phyloP scores from a whole-genome alignment of 805 yeast species.

The Kodamaea neixiangensis region DNA sequence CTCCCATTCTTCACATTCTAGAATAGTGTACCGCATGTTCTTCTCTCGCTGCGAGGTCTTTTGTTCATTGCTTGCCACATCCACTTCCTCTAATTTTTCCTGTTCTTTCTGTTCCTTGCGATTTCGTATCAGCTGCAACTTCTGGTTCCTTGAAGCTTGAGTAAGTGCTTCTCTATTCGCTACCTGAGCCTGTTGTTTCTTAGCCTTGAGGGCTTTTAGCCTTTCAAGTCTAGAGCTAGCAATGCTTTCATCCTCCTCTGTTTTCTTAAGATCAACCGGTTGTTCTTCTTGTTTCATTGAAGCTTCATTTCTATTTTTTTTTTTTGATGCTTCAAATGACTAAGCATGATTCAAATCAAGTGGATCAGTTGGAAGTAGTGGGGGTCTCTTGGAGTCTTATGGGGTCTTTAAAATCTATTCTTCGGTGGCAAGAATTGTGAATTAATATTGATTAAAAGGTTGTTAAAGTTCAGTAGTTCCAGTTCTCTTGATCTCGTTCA shows the following conservation, averaged over 20 bases:
- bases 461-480: too few species aligned
- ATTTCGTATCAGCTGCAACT: slow-evolving; percentile 14
- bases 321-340: not conserved
- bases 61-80: slow-evolving; percentile 18
- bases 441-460: too few species aligned
- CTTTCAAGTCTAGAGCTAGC: not conserved
- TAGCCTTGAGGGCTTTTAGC: slow-evolving; percentile 16
- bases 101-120: slow-evolving; percentile 12
- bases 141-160: slow-evolving; percentile 19
- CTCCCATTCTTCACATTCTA: slow-evolving; percentile 68
- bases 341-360: not conserved
- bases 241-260: not conserved
- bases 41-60: slow-evolving; percentile 11
- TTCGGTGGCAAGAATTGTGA: too few species aligned
- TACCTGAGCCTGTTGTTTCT: slow-evolving; percentile 17
- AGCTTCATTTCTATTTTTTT: not conserved
- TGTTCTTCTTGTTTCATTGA: not conserved
- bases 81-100: slow-evolving; percentile 40
- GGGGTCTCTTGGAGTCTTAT: too few species aligned
- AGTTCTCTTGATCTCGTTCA: too few species aligned
- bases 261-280: not conserved
- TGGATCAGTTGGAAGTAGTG: too few species aligned
- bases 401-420: too few species aligned
- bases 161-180: slow-evolving; percentile 20
- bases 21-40: slow-evolving; percentile 44